These are phyloP conservation scores for Penicillium alfredii DNA, from an alignment of 495 filamentous ascomycete species.

Conservation along the genomic window DNA sequence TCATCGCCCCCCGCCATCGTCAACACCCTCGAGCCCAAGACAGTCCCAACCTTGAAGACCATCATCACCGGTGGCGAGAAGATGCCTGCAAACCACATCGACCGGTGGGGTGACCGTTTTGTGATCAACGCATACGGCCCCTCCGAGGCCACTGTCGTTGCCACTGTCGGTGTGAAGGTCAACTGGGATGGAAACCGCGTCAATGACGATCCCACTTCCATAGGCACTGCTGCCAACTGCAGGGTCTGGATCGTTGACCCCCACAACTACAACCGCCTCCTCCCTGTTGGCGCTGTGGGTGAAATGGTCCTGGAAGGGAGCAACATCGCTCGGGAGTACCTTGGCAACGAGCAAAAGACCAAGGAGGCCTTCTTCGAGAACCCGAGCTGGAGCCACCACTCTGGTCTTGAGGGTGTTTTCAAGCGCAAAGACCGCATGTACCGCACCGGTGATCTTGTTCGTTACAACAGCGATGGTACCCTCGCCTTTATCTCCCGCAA, in stretches of 20 bases:
- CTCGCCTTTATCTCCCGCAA: conserved; percentile 51
- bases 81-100: conserved; percentile 39
- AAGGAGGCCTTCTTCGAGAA: conserved; percentile 50
- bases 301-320: conserved; percentile 62
- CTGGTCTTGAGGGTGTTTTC: conserved; percentile 21
- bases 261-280: conserved; percentile 47
- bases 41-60: conserved; percentile 42
- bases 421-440: conserved; percentile 34
- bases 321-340: conserved; percentile 53
- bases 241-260: conserved; percentile 57
- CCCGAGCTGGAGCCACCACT: conserved; percentile 42
- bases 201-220: conserved; percentile 32
- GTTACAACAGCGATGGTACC: conserved; percentile 49
- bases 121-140: conserved; percentile 54
- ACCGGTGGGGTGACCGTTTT: conserved; percentile 36
- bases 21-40: conserved; percentile 40
- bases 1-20: conserved; percentile 42
- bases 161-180: conserved; percentile 34
- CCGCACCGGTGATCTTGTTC: conserved; percentile 46
- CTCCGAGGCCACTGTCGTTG: conserved; percentile 46
- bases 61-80: conserved; percentile 54
- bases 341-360: conserved; percentile 50
- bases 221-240: conserved; percentile 36
- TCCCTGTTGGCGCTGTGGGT: conserved; percentile 57
- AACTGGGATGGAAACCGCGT: conserved; percentile 39